Conservation (phyloP, 2,329 filamentous ascomycete genomes). For the Aspergillaceae sp. region DNA sequence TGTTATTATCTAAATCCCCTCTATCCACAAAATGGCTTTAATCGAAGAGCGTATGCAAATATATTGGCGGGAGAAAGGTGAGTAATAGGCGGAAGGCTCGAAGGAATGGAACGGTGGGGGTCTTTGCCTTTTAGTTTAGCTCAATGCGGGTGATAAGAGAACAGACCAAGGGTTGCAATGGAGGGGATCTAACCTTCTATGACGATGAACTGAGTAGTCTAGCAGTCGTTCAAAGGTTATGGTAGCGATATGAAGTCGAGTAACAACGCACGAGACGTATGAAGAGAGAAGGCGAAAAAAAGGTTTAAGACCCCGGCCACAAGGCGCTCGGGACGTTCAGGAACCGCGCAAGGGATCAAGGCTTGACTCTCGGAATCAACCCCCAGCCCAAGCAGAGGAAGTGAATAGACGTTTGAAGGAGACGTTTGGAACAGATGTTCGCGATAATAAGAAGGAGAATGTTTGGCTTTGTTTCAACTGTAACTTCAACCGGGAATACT, state of each 20-base stretch:
- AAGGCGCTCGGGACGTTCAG: conserved; percentile 4
- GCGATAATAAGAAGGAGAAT: too few species aligned
- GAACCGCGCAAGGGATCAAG: neutral
- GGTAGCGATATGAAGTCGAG: neutral
- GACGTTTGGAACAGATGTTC: neutral
- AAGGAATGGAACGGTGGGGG: conserved; percentile 7
- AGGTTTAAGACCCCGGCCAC: neutral
- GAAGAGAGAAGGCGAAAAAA: neutral
- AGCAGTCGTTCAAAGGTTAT: neutral
- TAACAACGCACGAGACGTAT: neutral
- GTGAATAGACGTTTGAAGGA: neutral
- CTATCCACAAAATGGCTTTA: too few species aligned
- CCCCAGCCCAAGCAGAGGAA: too few species aligned
- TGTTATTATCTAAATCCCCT: too few species aligned
- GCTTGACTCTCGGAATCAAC: neutral
- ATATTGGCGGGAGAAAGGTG: conserved; percentile 3
- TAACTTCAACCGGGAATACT: too few species aligned
- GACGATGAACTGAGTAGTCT: too few species aligned
- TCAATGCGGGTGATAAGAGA: conserved; percentile 9
- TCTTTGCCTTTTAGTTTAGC: conserved; percentile 5
- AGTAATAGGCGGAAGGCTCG: conserved; percentile 1
- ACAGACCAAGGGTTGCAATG: neutral
- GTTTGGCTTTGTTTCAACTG: too few species aligned
- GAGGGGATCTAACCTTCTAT: neutral
- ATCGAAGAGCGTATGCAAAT: too few species aligned